Percentiles rank a stretch among this genome's conserved stretches.
These are phyloP conservation scores for Potentilla sterilis DNA, from an alignment of 306 rosid genomes.

Conservation along the genomic window DNA sequence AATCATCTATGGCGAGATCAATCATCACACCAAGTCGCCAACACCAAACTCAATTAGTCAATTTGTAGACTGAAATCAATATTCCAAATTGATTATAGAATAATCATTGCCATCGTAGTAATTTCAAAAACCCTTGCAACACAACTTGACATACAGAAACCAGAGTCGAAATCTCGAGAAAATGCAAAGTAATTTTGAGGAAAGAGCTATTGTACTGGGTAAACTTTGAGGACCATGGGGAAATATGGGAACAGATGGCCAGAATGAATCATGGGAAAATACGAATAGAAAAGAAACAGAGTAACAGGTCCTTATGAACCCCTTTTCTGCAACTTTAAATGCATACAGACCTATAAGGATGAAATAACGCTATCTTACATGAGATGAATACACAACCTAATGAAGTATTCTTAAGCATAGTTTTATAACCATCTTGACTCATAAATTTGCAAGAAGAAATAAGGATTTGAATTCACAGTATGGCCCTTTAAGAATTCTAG, in stretches of 20 bases:
- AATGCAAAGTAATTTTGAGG: not conserved
- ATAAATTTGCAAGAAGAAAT: conserved; percentile 6
- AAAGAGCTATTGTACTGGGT: too few relatives aligned
- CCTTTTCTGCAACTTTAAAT: conserved; percentile 8
- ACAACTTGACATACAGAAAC: not conserved
- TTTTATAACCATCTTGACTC: not conserved
- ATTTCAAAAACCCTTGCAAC: not conserved
- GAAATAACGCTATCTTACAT: not conserved
- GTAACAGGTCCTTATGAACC: not conserved
- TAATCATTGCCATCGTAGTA: not conserved
- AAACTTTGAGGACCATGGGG: not conserved
- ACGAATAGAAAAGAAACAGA: not conserved
- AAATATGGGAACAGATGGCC: not conserved
- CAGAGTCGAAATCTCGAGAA: not conserved
- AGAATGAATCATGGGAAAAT: not conserved
- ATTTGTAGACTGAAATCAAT: not conserved
- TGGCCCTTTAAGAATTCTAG: conserved; percentile 24
- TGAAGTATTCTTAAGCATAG: not conserved
- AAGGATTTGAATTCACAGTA: conserved; percentile 13
- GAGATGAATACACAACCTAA: not conserved
- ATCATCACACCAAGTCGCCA: not conserved
- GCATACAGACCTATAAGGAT: not conserved
- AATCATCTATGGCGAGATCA: not conserved
- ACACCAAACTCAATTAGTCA: not conserved
- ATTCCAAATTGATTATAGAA: not conserved